A percentile compares a stretch with the other conserved stretches of the same genome.
Conservation (phyloP, 2,329 filamentous ascomycete genomes). For the Colletotrichum sansevieriae region DNA sequence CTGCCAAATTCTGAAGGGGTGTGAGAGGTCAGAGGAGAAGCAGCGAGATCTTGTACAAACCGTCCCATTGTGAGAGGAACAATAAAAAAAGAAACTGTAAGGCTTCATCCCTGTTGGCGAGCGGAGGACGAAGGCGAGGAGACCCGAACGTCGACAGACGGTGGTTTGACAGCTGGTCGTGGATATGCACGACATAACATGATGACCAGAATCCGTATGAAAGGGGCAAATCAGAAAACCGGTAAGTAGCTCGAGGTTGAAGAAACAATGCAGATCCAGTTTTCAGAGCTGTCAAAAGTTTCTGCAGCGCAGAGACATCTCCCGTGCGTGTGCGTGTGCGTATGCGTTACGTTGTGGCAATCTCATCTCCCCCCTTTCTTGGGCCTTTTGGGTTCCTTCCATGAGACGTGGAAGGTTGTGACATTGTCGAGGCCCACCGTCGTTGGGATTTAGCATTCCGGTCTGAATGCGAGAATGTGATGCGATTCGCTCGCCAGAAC, state of each 20-base stretch:
- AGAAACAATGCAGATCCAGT: slow-evolving; percentile 24
- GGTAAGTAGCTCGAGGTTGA: not conserved
- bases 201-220: slow-evolving; percentile 26
- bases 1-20: slow-evolving; percentile 31
- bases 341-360: slow-evolving; percentile 17
- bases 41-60: slow-evolving; percentile 36
- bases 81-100: slow-evolving; percentile 12
- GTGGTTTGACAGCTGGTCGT: slow-evolving; percentile 39
- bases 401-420: slow-evolving; percentile 28
- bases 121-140: slow-evolving; percentile 9
- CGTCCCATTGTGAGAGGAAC: slow-evolving; percentile 10
- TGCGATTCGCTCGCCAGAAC: slow-evolving; percentile 40
- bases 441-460: slow-evolving; percentile 29
- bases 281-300: not conserved
- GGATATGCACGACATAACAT: slow-evolving; percentile 36
- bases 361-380: slow-evolving; percentile 15
- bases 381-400: not conserved
- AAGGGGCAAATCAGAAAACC: slow-evolving; percentile 21
- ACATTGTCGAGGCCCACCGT: slow-evolving; percentile 21
- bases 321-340: slow-evolving; percentile 8
- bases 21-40: slow-evolving; percentile 19
- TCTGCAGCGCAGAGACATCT: slow-evolving; percentile 6
- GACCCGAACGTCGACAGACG: slow-evolving; percentile 36
- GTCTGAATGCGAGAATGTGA: slow-evolving; percentile 20
- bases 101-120: slow-evolving; percentile 18